These are phyloP conservation scores for Nicotiana tabacum DNA, from an alignment of 257 asterid genomes.

Conservation along the genomic window DNA sequence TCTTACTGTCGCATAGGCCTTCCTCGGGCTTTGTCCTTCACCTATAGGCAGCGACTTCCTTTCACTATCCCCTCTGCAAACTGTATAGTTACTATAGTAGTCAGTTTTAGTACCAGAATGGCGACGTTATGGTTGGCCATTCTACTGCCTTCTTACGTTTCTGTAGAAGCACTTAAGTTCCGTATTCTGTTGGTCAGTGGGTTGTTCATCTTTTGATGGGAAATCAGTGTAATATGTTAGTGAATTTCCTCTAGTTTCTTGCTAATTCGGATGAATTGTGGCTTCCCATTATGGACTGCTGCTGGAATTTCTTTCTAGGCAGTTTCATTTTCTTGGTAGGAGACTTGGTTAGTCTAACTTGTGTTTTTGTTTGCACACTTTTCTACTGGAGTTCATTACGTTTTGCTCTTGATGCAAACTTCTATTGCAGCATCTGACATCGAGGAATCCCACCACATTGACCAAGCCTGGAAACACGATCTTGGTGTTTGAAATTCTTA, in stretches of 20 bases:
- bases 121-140: background rate
- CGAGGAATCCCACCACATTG: conserved; percentile 64
- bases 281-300: background rate
- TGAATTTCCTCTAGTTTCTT: conserved; percentile 1
- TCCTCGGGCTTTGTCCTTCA: background rate
- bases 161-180: background rate
- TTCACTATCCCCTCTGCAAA: background rate
- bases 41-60: background rate
- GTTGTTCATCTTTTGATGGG: background rate
- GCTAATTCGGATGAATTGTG: background rate
- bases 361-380: background rate
- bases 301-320: background rate
- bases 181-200: background rate
- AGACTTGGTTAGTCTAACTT: background rate
- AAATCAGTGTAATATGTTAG: background rate
- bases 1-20: background rate
- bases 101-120: background rate
- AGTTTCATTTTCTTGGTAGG: background rate
- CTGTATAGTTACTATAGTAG: background rate
- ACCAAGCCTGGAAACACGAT: conserved; percentile 79
- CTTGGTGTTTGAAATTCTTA: conserved; percentile 86
- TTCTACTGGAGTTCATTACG: background rate
- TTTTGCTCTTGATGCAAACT: conserved; percentile 16
- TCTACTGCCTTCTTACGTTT: background rate
- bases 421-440: conserved; percentile 72